Evolutionary conservation across 202 grass and related monocot genomes (phyloP), one percentile per base, ranked within the genome.

Genomic region (Dendrocalamus latiflorus): DNA sequence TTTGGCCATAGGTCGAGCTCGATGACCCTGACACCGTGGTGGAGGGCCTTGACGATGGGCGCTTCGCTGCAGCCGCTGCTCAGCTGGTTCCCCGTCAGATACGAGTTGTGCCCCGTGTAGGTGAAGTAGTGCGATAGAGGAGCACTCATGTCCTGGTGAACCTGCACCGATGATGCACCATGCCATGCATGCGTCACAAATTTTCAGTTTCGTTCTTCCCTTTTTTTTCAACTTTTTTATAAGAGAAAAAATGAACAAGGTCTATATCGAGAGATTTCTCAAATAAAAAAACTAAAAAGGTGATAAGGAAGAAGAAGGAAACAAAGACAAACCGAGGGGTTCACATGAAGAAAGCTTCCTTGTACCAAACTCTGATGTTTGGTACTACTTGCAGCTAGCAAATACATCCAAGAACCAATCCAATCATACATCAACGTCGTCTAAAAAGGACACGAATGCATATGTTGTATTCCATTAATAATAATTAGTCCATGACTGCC

Each of bases 81-180:
- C 22, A 93, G 85, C 83, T 95, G 95, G 81, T 98, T 98, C 44
- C 95, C 95, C 10, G 88, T 93, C 41, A 97, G 83, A 80, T 98
- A 95, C 17, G 95, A 98, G 81, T 98, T 98, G 80, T 98, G 95
- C 30, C 95, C 91, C 3, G 94, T 97, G 87, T 88, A 97, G 84
- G 94, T 93, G 90, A 90, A 97, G 83, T 97, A 97, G 77, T 91
- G 91, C 3, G 95, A 93, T 68, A 98, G 79, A 3, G 95, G 90
- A 8, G 58, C 42, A 0, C 12, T 36, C 93, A 93, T 95, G 54
- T 93, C 93, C 57, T 93, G 70, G 47, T 74, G 20, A n/a, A 91
- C 89, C 93, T 95, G 83, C 64, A 20, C 54, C 54, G 21, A 21
- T 56, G 33, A 25, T 56, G 25, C 61, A 45, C 6, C 8, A 16